These are phyloP conservation scores for Viridothelium virens DNA, from an alignment of 495 filamentous ascomycete genomes.

Conservation along the genomic window DNA sequence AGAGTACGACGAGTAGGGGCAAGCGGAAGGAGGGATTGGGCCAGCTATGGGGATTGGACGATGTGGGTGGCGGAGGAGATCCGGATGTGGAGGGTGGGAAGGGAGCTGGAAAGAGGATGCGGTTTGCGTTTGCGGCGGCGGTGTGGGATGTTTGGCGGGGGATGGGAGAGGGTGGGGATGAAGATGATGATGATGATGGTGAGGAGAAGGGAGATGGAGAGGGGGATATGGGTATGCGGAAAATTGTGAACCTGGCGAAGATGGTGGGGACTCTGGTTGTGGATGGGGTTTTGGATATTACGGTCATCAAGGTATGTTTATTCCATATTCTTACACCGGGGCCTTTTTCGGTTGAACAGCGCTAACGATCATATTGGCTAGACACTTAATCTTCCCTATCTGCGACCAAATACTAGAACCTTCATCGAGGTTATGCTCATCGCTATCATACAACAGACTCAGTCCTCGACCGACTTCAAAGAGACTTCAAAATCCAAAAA, in stretches of 20 bases:
- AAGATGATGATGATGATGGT: conserved; percentile 44
- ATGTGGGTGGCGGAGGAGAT: background rate
- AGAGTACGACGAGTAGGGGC: conserved; percentile 8
- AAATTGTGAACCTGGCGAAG: conserved; percentile 82
- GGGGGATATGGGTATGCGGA: conserved; percentile 47
- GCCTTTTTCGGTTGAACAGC: conserved; percentile 17
- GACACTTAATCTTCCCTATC: conserved; percentile 66
- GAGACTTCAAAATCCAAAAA: conserved; percentile 31
- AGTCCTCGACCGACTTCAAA: conserved; percentile 25
- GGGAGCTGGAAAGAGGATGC: conserved; percentile 46
- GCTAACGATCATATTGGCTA: conserved; percentile 14
- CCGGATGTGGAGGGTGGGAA: background rate
- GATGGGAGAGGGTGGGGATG: conserved; percentile 61
- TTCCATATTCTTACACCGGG: background rate
- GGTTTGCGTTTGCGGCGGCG: conserved; percentile 74
- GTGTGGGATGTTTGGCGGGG: conserved; percentile 83
- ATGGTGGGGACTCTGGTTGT: conserved; percentile 71
- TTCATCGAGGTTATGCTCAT: conserved; percentile 77
- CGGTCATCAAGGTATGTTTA: background rate
- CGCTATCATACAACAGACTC: conserved; percentile 59
- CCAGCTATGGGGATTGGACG: background rate
- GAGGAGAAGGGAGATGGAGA: conserved; percentile 32
- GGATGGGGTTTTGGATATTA: conserved; percentile 32
- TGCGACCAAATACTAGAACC: conserved; percentile 65
- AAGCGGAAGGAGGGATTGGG: background rate